Evolutionary conservation across 1,139 yeast genomes (phyloP).

Genomic region (Kurtzmaniella natalensis): DNA sequence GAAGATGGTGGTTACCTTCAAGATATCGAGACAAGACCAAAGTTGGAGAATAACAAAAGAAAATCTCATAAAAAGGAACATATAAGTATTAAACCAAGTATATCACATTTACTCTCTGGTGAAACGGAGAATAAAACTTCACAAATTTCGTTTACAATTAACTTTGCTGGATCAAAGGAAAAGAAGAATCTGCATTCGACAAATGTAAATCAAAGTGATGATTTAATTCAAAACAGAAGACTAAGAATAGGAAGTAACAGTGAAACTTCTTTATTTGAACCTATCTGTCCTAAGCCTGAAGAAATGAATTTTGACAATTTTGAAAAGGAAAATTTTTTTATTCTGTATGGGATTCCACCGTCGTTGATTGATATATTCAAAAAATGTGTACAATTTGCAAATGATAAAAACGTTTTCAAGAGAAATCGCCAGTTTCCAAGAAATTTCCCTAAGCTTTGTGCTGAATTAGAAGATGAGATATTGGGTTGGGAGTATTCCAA

Average conservation of each 20-base stretch:
- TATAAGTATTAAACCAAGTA: conserved; percentile 5
- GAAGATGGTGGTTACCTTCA: conserved; percentile 7
- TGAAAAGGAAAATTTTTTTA: conserved; percentile 25
- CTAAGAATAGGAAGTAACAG: conserved; percentile 1
- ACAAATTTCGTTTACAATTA: conserved; percentile 5
- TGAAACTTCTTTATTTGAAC: not conserved
- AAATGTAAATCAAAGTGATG: not conserved
- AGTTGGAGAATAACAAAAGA: not conserved
- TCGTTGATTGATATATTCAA: conserved; percentile 42
- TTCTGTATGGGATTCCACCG: conserved; percentile 47
- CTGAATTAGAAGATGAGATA: conserved; percentile 49
- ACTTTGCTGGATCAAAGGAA: conserved; percentile 3
- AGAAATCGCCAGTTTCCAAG: conserved; percentile 45
- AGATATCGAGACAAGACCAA: conserved; percentile 5
- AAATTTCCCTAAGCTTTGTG: conserved; percentile 52
- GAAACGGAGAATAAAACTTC: conserved; percentile 1
- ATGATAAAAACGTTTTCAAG: conserved; percentile 48
- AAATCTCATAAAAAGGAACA: conserved; percentile 2
- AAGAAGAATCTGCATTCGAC: not conserved
- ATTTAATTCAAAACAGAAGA: not conserved
- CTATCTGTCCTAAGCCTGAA: conserved; percentile 4
- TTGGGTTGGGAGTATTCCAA: conserved; percentile 39
- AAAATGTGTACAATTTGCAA: conserved; percentile 43
- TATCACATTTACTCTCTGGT: conserved; percentile 5
- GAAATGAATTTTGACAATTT: conserved; percentile 6